Evolutionary conservation across 768 basidiomycete species (phyloP), one percentile per base, ranked within the genome.

Genomic region (Termitomyces sp.): DNA sequence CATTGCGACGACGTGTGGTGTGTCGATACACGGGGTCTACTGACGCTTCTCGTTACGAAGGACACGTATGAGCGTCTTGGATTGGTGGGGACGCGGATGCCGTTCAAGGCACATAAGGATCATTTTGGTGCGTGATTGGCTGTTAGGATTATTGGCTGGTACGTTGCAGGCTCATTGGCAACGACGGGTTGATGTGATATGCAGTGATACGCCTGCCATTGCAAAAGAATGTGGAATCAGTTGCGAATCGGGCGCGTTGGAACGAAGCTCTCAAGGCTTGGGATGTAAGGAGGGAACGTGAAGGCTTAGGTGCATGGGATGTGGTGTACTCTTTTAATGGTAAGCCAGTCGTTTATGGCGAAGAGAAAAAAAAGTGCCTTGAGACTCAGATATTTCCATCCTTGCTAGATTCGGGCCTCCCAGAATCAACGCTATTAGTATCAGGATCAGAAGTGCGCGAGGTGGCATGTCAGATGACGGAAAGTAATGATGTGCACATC

Each of bases 1-100:
- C 60, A 69, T 34, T 66, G 66, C 6, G 81, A 84, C 33, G 87
- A 89, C 60, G 77, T 76, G 2, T 91, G 90, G 89, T 88, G 86
- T 65, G 74, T 89, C 57, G 88, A 90, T 64, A 74, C 78, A 2
- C 80, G 85, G 18, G 84, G 85, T 4, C 63, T 84, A 46, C 69
- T 91, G 59, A 84, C 84, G 0, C 67, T 89, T 20, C 81, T 74
- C 27, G 75, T 85, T 6, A 75, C 75, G 45, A 85, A 84, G 67
- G 72, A 74, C 18, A 81, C 82, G 0, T 89, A 89, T 66, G 79
- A 88, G 62, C 70, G 70, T 7, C 75, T 89, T 8, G 87, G 89
- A 1, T 64, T 89, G 16, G 75, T 82, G 0, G 89, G 90, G 5
- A 70, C 72, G 58, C 76, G 73, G 30, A 58, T 87, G 46, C 80